phyloP scores from a whole-genome alignment of 2,329 filamentous ascomycete species.

The Mycogone perniciosa region DNA sequence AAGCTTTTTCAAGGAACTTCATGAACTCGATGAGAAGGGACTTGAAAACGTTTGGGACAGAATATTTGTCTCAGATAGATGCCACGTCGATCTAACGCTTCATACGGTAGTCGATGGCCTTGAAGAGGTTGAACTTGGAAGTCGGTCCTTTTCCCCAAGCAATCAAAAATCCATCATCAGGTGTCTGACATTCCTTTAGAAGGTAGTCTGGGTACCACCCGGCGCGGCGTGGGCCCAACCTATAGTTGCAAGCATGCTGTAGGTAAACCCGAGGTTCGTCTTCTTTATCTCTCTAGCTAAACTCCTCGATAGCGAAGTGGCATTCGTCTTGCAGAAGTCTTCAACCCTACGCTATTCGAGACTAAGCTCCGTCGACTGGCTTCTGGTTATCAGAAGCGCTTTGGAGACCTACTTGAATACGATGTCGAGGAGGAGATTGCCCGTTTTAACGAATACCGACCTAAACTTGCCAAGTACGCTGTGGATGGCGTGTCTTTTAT shows the following conservation, averaged over 20 bases:
- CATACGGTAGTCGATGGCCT: constrained; percentile 64
- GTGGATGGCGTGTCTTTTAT: constrained; percentile 64
- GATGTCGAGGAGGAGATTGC: constrained; percentile 65
- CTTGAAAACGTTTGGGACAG: constrained; percentile 27
- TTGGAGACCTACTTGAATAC: constrained; percentile 57
- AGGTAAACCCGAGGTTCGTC: neutral
- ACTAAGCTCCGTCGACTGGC: constrained; percentile 56
- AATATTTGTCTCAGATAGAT: constrained; percentile 58
- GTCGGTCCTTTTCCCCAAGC: constrained; percentile 20
- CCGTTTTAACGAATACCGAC: constrained; percentile 53
- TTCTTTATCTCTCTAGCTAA: constrained; percentile 12
- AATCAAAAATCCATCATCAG: constrained; percentile 19
- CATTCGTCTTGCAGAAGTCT: constrained; percentile 61
- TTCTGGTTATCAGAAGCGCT: constrained; percentile 56
- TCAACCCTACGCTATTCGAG: constrained; percentile 61
- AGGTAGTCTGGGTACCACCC: neutral
- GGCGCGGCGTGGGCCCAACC: too few relatives aligned
- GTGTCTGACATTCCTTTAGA: neutral
- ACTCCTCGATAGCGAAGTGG: constrained; percentile 48
- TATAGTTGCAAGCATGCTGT: neutral
- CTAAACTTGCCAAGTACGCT: constrained; percentile 52
- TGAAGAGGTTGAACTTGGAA: constrained; percentile 50
- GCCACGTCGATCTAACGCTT: constrained; percentile 58
- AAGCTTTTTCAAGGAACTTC: constrained; percentile 37
- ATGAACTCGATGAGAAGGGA: constrained; percentile 30